Evolutionary conservation across 495 filamentous ascomycete genomes (phyloP), one percentile per base, ranked within the genome.

Genomic region (Monascus purpureus): DNA sequence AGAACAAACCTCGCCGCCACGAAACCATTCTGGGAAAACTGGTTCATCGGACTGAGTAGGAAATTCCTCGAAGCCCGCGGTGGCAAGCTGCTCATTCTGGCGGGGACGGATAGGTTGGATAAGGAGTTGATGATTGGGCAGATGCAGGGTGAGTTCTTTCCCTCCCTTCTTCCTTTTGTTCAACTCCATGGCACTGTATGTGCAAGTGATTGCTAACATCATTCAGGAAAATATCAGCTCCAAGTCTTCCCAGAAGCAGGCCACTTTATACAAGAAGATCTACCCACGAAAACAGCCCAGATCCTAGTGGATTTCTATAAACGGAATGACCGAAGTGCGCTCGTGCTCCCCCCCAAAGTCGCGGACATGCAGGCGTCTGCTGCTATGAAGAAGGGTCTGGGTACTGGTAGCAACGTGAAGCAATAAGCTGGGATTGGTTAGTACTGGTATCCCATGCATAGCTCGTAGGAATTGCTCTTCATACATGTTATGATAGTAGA

Each of bases 121-220:
- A 92, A 81, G 45, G 90, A 96, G 43, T 53, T 96, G 41, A 93
- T 87, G 59, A 96, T 96, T 49, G 90, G 85, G 11, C 90, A 96
- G 56, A 93, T 94, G 86, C 86, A 94, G 68, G 85, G 85, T 79
- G 57, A 17, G 56, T 49, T 12, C 30, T 25, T n/a, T 32, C 13
- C 2, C n/a, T n/a, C 20, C 25, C 12, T 29, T 26, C 14, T 17
- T 16, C 20, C 35, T 11, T 12, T 22, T 38, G 12, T 12, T 19
- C 12, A 11, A n/a, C 3, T 12, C 12, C n/a, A 11, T n/a, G 23
- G 8, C n/a, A 8, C 13, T 9, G 29, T 35, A 15, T 32, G 7
- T 7, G 8, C 28, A 14, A 29, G 28, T 14, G 6, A 29, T 7
- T 8, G 7, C 11, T 29, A 29, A 8, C 13, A 8, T 6, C 15